phyloP scores from a whole-genome alignment of 768 basidiomycete genomes.

The Dioszegia hungarica region DNA sequence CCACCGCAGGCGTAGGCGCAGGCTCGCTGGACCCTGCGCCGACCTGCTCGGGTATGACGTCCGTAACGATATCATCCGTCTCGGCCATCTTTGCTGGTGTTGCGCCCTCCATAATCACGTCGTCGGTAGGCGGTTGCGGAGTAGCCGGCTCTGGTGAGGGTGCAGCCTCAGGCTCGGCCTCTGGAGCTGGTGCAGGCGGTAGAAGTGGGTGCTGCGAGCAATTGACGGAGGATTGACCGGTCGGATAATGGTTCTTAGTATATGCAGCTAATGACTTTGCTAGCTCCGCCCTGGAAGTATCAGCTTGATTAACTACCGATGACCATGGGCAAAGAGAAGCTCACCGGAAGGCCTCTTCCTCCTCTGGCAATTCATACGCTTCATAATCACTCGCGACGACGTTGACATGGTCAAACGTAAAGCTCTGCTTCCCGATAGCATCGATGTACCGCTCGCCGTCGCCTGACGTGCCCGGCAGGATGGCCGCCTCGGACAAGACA shows the following conservation, averaged over 20 bases:
- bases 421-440: constrained; percentile 70
- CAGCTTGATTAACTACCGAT: neutral
- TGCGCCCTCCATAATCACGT: neutral
- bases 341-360: constrained; percentile 72
- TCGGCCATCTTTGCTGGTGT: neutral
- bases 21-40: constrained; percentile 29
- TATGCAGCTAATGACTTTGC: constrained; percentile 66
- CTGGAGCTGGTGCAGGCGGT: constrained; percentile 49
- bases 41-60: constrained; percentile 29
- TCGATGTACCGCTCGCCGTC: constrained; percentile 73
- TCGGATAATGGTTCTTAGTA: constrained; percentile 72
- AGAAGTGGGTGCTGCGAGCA: constrained; percentile 49
- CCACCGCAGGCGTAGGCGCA: constrained; percentile 26
- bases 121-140: neutral
- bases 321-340: neutral
- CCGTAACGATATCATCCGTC: constrained; percentile 14
- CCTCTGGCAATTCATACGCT: constrained; percentile 59
- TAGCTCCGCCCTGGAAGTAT: constrained; percentile 59
- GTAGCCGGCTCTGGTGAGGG: too few species aligned
- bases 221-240: constrained; percentile 69
- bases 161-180: neutral
- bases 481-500: constrained; percentile 71
- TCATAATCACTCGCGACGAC: constrained; percentile 69
- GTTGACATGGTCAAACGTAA: constrained; percentile 77
- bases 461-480: constrained; percentile 52